A percentile compares a stretch with the other conserved stretches of the same genome.
Evolutionary conservation across 139 green algal genomes (phyloP).

Genomic region (Edaphochlamys debaryana): DNA sequence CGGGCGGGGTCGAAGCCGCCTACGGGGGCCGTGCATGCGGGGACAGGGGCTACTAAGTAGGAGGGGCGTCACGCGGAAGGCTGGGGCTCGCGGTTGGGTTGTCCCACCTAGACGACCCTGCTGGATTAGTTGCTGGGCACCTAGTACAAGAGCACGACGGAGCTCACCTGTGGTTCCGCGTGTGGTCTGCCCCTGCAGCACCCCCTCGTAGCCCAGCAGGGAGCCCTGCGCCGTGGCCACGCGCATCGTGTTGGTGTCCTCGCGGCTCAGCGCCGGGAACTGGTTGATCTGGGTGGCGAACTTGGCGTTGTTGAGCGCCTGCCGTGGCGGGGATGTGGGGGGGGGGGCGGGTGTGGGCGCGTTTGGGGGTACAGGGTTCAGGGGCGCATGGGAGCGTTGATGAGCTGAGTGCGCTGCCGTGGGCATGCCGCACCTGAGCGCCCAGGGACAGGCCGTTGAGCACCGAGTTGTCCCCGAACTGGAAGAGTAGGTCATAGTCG

Average conservation of each 20-base stretch:
- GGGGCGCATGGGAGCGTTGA: neutral
- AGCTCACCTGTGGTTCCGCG: neutral
- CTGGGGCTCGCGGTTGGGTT: no score
- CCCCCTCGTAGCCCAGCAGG: neutral
- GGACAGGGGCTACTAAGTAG: no score
- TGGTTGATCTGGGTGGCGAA: conserved; percentile 8
- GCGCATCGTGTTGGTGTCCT: neutral
- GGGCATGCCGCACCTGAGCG: conserved; percentile 1
- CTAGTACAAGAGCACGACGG: no score
- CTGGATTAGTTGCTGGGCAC: no score
- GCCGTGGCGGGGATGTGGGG: neutral
- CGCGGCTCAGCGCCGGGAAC: neutral
- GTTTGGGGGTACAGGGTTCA: neutral
- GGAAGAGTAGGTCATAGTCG: conserved; percentile 31
- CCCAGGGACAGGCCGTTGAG: conserved; percentile 9
- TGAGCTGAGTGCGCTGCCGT: no score
- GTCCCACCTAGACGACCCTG: no score
- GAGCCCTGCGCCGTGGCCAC: neutral
- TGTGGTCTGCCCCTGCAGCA: neutral
- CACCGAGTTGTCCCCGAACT: conserved; percentile 30
- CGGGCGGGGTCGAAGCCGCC: conserved; percentile 1
- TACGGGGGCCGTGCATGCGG: no score
- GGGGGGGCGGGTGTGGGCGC: neutral
- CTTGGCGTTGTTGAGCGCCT: neutral
- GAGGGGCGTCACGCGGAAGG: no score